Evolutionary conservation across 768 basidiomycete genomes (phyloP).

Genomic region (Agrocybe praecox): DNA sequence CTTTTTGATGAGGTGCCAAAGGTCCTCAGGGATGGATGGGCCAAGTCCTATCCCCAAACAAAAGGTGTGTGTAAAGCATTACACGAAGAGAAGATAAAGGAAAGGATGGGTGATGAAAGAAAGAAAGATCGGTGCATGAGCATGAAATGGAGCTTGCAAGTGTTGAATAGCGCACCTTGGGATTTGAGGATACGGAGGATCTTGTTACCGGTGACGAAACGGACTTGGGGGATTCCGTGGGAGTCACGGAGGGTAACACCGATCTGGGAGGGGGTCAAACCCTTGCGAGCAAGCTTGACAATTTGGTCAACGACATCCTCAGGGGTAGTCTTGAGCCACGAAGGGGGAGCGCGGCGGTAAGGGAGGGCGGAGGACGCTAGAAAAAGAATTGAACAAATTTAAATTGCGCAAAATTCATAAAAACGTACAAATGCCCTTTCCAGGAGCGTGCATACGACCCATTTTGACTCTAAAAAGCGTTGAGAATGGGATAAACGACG

Average conservation of each 20-base stretch:
- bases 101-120: constrained; percentile 11
- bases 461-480: constrained; percentile 49
- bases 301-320: constrained; percentile 97
- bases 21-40: constrained; percentile 98
- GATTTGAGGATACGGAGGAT: constrained; percentile 97
- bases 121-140: constrained; percentile 28
- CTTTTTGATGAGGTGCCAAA: constrained; percentile 99
- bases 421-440: constrained; percentile 98
- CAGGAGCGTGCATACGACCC: constrained; percentile 99
- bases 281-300: constrained; percentile 96
- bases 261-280: constrained; percentile 96
- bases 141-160: constrained; percentile 1
- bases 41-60: constrained; percentile 84
- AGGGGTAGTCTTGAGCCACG: constrained; percentile 96
- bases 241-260: constrained; percentile 98
- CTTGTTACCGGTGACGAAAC: constrained; percentile 99
- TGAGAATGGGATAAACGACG: constrained; percentile 16
- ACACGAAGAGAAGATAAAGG: constrained; percentile 14
- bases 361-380: constrained; percentile 94
- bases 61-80: constrained; percentile 39
- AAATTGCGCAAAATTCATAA: constrained; percentile 4
- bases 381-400: constrained; percentile 1
- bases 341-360: constrained; percentile 91
- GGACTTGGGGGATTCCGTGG: constrained; percentile 97
- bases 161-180: constrained; percentile 61